Evolutionary conservation across 1,284 basidiomycete species (phyloP).

Genomic region (Abortiporus biennis): DNA sequence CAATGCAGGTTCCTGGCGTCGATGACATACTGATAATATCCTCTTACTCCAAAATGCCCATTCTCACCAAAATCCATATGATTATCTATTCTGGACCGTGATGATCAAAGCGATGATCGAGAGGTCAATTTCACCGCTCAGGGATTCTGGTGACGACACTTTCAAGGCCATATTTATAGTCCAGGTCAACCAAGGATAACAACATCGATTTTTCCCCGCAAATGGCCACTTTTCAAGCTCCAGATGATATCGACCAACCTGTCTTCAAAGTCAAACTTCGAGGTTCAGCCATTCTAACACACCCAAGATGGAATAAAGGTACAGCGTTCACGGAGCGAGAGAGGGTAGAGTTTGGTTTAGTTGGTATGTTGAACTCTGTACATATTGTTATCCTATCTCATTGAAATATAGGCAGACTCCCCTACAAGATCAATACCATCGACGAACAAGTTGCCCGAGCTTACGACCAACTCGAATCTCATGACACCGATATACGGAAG

Average conservation of each 20-base stretch:
- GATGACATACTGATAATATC: no score
- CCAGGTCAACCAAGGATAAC: not conserved
- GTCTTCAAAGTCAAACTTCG: constrained; percentile 44
- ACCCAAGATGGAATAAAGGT: constrained; percentile 66
- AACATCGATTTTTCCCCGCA: not conserved
- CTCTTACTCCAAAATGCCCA: not conserved
- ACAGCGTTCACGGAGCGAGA: constrained; percentile 68
- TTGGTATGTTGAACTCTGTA: no score
- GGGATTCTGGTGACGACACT: not conserved
- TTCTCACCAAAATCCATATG: not conserved
- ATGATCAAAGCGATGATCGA: not conserved
- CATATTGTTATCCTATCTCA: no score
- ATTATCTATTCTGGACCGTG: not conserved
- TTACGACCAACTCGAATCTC: constrained; percentile 53
- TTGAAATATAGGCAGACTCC: constrained; percentile 77
- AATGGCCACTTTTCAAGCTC: not conserved
- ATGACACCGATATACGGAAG: constrained; percentile 49
- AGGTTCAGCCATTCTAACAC: constrained; percentile 55
- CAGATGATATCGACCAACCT: constrained; percentile 7
- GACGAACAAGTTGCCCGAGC: constrained; percentile 73
- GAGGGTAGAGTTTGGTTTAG: constrained; percentile 64
- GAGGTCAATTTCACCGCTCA: not conserved
- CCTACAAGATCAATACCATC: constrained; percentile 67
- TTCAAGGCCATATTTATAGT: no score
- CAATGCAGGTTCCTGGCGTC: no score